Evolutionary conservation across 805 yeast species (phyloP).

Genomic region (Barnettozyma sucrosica): DNA sequence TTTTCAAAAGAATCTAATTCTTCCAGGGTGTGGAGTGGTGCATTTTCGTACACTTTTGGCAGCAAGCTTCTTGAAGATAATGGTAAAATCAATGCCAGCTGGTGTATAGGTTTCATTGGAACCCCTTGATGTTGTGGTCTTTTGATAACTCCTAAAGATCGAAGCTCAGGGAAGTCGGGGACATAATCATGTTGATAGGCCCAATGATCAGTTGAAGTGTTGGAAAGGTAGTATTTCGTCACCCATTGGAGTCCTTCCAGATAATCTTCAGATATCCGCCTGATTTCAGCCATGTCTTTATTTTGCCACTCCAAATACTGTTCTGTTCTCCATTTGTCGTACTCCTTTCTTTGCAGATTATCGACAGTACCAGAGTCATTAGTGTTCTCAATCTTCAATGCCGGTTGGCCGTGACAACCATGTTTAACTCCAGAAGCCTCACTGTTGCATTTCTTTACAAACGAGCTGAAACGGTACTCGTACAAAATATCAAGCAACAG

Average conservation of each 20-base stretch:
- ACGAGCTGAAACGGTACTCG: constrained; percentile 26
- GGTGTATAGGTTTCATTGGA: constrained; percentile 13
- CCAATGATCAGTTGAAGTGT: constrained; percentile 89
- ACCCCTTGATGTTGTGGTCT: constrained; percentile 39
- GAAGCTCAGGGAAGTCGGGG: constrained; percentile 82
- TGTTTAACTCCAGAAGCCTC: background rate
- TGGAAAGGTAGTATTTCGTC: constrained; percentile 74
- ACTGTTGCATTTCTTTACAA: background rate
- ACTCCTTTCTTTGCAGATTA: constrained; percentile 42
- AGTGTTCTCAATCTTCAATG: background rate
- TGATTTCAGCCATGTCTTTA: constrained; percentile 38
- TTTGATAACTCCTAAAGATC: constrained; percentile 64
- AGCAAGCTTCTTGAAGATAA: constrained; percentile 3
- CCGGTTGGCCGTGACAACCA: background rate
- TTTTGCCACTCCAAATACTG: constrained; percentile 67
- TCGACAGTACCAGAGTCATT: background rate
- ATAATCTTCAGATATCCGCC: constrained; percentile 60
- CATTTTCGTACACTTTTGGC: constrained; percentile 10
- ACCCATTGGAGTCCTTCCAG: constrained; percentile 95
- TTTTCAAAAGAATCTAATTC: background rate
- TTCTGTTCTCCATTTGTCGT: constrained; percentile 66
- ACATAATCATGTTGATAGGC: constrained; percentile 76
- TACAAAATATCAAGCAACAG: constrained; percentile 1
- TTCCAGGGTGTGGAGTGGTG: background rate
- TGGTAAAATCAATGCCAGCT: constrained; percentile 14